Conservation (phyloP, 73 alveolate genomes). For the Paramecium sonneborni region DNA sequence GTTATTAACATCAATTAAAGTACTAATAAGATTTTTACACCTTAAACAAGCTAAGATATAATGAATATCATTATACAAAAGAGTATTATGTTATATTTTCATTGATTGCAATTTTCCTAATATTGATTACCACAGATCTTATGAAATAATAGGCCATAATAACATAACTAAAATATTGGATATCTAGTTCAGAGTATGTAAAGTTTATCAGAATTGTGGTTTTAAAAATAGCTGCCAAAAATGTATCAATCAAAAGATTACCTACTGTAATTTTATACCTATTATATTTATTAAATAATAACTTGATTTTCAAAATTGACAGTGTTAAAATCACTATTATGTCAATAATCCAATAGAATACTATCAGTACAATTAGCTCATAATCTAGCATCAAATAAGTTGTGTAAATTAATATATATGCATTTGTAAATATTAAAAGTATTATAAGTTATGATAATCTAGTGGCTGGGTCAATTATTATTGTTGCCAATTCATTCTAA, state of each 20-base stretch:
- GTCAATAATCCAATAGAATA: not conserved
- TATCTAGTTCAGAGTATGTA: not conserved
- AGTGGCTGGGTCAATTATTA: not conserved
- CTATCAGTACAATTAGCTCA: not conserved
- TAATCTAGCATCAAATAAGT: not conserved
- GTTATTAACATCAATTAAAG: conserved; percentile 36
- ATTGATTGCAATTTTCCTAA: not conserved
- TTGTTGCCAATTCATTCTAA: not conserved
- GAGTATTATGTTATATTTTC: not conserved
- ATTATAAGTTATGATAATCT: not conserved
- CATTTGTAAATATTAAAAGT: not conserved
- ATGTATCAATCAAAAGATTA: conserved; percentile 18
- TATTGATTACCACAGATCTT: not conserved
- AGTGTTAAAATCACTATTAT: not conserved
- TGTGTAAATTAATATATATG: not conserved
- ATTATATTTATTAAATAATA: not conserved
- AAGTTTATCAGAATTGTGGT: not conserved
- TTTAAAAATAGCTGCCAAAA: not conserved
- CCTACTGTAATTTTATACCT: not conserved
- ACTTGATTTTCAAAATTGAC: not conserved
- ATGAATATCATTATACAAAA: not conserved
- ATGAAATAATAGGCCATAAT: not conserved
- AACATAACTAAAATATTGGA: conserved; percentile 11
- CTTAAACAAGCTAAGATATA: not conserved
- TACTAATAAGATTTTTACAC: not conserved